Evolutionary conservation across 2,329 filamentous ascomycete genomes (phyloP).

Genomic region (Leptographium galeiforme): DNA sequence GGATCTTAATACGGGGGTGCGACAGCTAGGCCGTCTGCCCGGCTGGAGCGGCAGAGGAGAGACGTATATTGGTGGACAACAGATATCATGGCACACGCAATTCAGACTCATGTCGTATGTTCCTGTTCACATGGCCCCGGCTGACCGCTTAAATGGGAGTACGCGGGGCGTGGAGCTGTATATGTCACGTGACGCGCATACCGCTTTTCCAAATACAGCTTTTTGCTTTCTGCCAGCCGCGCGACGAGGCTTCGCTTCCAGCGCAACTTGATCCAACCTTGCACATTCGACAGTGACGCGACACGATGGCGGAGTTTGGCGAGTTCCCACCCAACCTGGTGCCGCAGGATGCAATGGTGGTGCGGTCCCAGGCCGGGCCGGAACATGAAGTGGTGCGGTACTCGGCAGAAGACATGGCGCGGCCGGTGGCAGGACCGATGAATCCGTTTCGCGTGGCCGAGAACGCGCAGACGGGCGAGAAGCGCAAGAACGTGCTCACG

Average conservation of each 20-base stretch:
- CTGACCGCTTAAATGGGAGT: too few relatives aligned
- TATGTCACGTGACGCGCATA: not conserved
- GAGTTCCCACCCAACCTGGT: conserved; percentile 55
- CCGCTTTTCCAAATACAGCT: not conserved
- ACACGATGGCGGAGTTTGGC: conserved; percentile 43
- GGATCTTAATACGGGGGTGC: not conserved
- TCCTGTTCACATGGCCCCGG: not conserved
- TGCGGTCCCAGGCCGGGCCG: conserved; percentile 39
- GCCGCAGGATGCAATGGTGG: conserved; percentile 48
- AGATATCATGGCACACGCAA: not conserved
- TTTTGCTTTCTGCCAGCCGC: not conserved
- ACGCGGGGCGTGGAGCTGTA: too few relatives aligned
- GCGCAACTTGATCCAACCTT: not conserved
- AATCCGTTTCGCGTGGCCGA: conserved; percentile 57
- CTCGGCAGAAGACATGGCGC: conserved; percentile 59
- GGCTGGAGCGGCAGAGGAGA: not conserved
- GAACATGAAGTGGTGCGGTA: conserved; percentile 51
- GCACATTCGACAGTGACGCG: not conserved
- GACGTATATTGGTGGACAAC: not conserved
- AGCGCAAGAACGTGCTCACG: conserved; percentile 72
- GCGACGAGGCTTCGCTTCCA: not conserved
- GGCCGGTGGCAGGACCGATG: conserved; percentile 51
- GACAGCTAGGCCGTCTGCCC: not conserved
- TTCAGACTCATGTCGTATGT: not conserved
- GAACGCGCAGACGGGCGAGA: conserved; percentile 20